Base-by-base conservation (phyloP, 768 basidiomycete genomes). In the Tricholoma matsutake region DNA sequence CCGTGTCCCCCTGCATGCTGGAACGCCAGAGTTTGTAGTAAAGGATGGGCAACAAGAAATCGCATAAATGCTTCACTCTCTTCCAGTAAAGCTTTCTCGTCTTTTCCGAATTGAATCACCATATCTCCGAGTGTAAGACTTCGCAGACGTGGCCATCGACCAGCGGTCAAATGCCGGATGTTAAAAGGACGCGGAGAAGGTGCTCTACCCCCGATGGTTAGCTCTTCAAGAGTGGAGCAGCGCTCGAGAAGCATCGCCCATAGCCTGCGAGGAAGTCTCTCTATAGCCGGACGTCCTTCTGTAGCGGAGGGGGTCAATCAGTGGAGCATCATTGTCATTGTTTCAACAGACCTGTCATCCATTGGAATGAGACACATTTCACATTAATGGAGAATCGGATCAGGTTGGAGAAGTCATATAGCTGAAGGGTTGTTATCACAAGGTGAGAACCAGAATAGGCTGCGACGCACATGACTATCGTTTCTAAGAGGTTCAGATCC, bases 221-320 rank as follows among this genome's bases (percentile, higher is more conserved):
- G 65, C 52, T 75, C 73, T 62, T 75, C 73, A n/a, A 78, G 71
- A 57, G 71, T 67, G 6, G 77, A 76, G 54, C 71, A 73, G 43
- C 73, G 69, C 57, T 78, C 76, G 25, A 78, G 65, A 31, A 78
- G 69, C 77, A 78, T 78, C 52, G 72, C 73, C 77, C 77, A 78
- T 41, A 74, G 70, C 55, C 72, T 64, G 45, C 71, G 64, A 7
- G 77, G 77, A 32, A 78, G 70, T 64, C 72, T 77, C 67, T 77
- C 76, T 28, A 67, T 63, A 43, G 64, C 70, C 31, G 76, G 74
- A 16, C 64, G 74, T 20, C 73, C 72, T 57, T 73, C 76, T 77
- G 41, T 4, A 28, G 20, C 13, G 2, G 31, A 22, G 9, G 11
- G 22, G 22, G 29, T 45, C 45, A 39, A 20, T 9, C 37, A 16